Evolutionary conservation across 1,139 yeast species (phyloP).

Genomic region (Pichia sp.): DNA sequence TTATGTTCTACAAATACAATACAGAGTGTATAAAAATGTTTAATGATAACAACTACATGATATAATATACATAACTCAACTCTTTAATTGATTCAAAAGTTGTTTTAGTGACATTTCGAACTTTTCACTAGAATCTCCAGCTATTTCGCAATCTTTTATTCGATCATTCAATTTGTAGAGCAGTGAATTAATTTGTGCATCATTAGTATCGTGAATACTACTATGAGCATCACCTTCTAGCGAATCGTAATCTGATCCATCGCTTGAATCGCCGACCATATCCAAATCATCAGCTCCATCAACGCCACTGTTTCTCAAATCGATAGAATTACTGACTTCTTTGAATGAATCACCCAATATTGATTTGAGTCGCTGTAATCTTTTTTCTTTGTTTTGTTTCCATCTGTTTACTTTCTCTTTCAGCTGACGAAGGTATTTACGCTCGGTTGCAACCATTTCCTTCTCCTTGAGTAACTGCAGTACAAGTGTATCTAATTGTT

Average conservation of each 20-base stretch:
- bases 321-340: slow-evolving; percentile 8
- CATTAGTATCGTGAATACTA: background rate
- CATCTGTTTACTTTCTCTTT: slow-evolving; percentile 17
- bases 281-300: slow-evolving; percentile 16
- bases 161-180: slow-evolving; percentile 1
- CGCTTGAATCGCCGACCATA: slow-evolving; percentile 4
- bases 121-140: background rate
- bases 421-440: slow-evolving; percentile 22
- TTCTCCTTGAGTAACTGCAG: slow-evolving; percentile 24
- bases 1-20: background rate
- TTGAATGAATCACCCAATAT: slow-evolving; percentile 6
- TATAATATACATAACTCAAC: background rate
- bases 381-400: slow-evolving; percentile 15
- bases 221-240: background rate
- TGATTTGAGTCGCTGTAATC: slow-evolving; percentile 11
- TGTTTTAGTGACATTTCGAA: slow-evolving; percentile 8
- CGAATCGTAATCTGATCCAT: slow-evolving; percentile 1
- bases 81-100: slow-evolving; percentile 6
- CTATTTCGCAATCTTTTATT: background rate
- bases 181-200: background rate
- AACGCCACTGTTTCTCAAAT: slow-evolving; percentile 7
- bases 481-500: slow-evolving; percentile 26
- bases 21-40: background rate
- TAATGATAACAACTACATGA: background rate
- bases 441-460: slow-evolving; percentile 21